Base-by-base conservation (phyloP, 2,329 filamentous ascomycete genomes). In the Aphanoascus verrucosus region DNA sequence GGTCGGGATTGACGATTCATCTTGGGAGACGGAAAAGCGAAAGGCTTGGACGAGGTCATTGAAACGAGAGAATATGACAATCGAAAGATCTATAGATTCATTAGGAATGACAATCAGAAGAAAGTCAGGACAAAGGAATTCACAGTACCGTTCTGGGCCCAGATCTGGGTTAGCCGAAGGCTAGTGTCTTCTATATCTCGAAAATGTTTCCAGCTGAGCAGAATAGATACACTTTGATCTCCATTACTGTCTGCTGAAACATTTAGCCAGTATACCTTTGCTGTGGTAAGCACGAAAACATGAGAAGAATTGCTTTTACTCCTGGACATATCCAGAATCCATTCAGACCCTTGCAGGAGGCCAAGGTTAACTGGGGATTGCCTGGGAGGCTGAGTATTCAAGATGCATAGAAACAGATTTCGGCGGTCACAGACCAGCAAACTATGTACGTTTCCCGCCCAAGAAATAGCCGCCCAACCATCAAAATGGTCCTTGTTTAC, bases 221-320 rank as follows among this genome's bases (percentile, higher is more conserved):
- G 59, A 42, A 73, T 63, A 12, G 61, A 60, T 11, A 73, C 60
- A 57, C 67, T 62, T n/a, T 65, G 57, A 23, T 59, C 58, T 2
- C 56, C 40, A 38, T 63, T 57, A 19, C 55, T 32, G 28, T 66
- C 54, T 19, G 62, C 59, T 6, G 58, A 63, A 15, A 77, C 58
- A 52, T 69, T 65, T 53, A 78, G 61, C 60, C 75, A 68, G 23
- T 75, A 64, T 3, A 83, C 59, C 45, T 71, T 71, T 3, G 69
- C 71, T 0, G 76, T 76, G 1, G 80, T 83, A 45, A 82, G 62
- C 34, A 83, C 66, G 49, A 77, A 77, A 46, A 79, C 62, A 19
- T 72, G 69, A 28, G 71, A 67, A 12, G 64, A 60, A 45, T 71
- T 65, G 3, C 58, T 63, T 9, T 71, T 65, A 57, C 76, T 73